Percentiles rank a stretch among this genome's conserved stretches.
Conservation (phyloP, 768 basidiomycete species). For the Coprinopsis strossmayeri region DNA sequence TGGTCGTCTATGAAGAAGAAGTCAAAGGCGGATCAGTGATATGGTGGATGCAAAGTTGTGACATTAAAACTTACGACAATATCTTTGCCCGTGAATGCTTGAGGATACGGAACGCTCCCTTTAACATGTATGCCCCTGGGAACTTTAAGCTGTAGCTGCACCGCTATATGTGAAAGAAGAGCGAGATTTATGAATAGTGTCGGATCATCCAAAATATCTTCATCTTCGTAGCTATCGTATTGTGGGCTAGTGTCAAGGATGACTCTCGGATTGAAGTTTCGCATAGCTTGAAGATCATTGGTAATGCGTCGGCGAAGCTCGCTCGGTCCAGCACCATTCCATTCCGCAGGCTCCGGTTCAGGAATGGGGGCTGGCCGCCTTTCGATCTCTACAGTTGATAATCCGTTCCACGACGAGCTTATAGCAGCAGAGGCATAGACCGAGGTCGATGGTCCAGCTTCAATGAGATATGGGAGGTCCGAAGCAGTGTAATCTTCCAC, state of each 20-base stretch:
- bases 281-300: conserved; percentile 21
- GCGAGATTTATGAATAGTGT: conserved; percentile 85
- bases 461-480: conserved; percentile 8
- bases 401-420: conserved; percentile 5
- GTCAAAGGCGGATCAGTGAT: background rate
- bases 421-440: conserved; percentile 2
- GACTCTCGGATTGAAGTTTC: conserved; percentile 22
- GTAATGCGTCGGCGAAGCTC: conserved; percentile 20
- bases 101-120: conserved; percentile 87
- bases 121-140: conserved; percentile 86
- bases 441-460: conserved; percentile 1
- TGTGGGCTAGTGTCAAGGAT: conserved; percentile 24
- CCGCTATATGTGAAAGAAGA: conserved; percentile 81
- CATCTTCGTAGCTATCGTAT: conserved; percentile 38
- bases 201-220: conserved; percentile 46
- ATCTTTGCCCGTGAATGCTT: conserved; percentile 92
- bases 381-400: background rate
- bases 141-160: conserved; percentile 83
- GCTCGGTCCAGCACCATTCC: conserved; percentile 17
- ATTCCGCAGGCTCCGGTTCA: conserved; percentile 12
- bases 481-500: conserved; percentile 2
- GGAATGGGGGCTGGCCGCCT: background rate
- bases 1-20: conserved; percentile 55
- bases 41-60: background rate
- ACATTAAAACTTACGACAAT: conserved; percentile 61